These are phyloP conservation scores for Hortiboletus flavorubellus DNA, from an alignment of 768 basidiomycete species.

Conservation along the genomic window DNA sequence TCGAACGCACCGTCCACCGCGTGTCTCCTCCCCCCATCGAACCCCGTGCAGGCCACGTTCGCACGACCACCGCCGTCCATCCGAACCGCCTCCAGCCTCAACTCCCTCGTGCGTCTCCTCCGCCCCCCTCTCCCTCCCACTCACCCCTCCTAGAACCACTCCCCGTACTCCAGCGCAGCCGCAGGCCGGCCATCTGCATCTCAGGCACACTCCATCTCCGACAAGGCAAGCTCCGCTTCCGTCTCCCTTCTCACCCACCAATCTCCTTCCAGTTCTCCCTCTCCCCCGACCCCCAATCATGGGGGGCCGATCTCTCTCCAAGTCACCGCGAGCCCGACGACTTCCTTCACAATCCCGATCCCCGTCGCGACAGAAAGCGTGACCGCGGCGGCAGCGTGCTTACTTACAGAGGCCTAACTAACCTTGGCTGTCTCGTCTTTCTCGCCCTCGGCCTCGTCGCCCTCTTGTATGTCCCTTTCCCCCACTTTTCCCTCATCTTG, in stretches of 20 bases:
- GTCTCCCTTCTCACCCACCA: not conserved
- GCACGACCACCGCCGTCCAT: constrained; percentile 37
- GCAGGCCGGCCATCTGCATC: constrained; percentile 27
- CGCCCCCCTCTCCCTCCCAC: not conserved
- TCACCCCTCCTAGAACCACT: constrained; percentile 33
- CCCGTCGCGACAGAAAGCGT: constrained; percentile 54
- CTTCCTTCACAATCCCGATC: constrained; percentile 71
- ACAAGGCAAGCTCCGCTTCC: constrained; percentile 44
- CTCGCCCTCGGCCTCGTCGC: constrained; percentile 50
- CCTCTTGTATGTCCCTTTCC: constrained; percentile 50
- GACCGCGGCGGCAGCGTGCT: constrained; percentile 57
- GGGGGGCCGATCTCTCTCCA: constrained; percentile 66
- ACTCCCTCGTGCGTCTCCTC: constrained; percentile 40
- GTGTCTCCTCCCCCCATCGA: constrained; percentile 43
- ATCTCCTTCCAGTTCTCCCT: constrained; percentile 55
- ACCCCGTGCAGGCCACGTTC: constrained; percentile 42
- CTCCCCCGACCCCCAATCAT: constrained; percentile 66
- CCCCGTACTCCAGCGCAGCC: constrained; percentile 37
- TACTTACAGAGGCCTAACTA: constrained; percentile 66
- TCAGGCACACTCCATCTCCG: constrained; percentile 48
- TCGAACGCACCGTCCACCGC: constrained; percentile 48
- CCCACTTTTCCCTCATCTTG: not conserved
- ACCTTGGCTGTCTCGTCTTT: constrained; percentile 64
- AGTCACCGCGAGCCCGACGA: constrained; percentile 61
- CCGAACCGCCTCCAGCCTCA: constrained; percentile 37